phyloP scores from a whole-genome alignment of 2,329 filamentous ascomycete genomes.

The Beauveria brongniartii region DNA sequence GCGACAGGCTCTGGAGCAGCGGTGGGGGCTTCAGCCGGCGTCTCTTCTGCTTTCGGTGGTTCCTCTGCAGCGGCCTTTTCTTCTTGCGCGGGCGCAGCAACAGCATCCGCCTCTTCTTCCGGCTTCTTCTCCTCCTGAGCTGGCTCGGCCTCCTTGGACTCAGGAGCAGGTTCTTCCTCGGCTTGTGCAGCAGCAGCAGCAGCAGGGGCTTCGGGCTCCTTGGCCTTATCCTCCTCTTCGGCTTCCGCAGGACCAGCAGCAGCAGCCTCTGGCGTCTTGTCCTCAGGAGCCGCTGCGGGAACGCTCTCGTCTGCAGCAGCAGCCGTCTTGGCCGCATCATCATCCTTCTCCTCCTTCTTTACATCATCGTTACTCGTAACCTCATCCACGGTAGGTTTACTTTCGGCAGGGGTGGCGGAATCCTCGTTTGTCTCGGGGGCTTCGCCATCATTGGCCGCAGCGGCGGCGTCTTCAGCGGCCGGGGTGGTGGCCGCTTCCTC shows the following conservation, averaged over 20 bases:
- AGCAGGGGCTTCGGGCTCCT: background rate
- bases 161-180: background rate
- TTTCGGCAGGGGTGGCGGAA: background rate
- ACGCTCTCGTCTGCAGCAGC: background rate
- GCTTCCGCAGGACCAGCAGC: background rate
- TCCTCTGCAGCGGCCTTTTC: conserved; percentile 3
- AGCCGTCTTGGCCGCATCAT: background rate
- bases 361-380: conserved; percentile 2
- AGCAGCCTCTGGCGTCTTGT: background rate
- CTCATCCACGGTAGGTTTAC: conserved; percentile 1
- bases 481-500: background rate
- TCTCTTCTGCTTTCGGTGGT: background rate
- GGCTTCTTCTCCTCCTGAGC: background rate
- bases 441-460: background rate
- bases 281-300: background rate
- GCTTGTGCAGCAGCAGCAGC: background rate
- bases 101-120: background rate
- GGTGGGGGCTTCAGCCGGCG: conserved; percentile 1
- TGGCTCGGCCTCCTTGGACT: background rate
- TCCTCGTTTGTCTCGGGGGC: conserved; percentile 6
- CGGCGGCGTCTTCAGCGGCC: background rate
- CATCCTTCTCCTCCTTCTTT: background rate
- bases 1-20: background rate
- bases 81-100: background rate
- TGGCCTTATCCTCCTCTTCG: background rate